phyloP scores from a whole-genome alignment of 345 rosid species.

The Aquilaria yunnanensis region DNA sequence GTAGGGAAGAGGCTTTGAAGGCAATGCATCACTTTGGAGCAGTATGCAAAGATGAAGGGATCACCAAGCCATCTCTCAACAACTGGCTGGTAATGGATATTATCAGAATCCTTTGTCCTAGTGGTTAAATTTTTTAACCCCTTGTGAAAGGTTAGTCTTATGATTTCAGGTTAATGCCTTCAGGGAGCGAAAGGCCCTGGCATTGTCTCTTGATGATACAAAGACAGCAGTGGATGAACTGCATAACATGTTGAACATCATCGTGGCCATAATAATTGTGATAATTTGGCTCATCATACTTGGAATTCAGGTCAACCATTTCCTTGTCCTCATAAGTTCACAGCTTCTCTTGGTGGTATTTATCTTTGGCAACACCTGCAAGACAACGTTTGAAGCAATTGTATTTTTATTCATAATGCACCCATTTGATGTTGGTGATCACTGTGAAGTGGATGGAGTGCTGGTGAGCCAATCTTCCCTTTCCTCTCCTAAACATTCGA shows the following conservation, averaged over 20 bases:
- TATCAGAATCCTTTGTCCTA: neutral
- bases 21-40: slow-evolving; percentile 26
- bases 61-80: slow-evolving; percentile 29
- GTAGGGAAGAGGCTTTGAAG: slow-evolving; percentile 27
- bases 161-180: slow-evolving; percentile 32
- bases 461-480: slow-evolving; percentile 20
- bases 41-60: slow-evolving; percentile 12
- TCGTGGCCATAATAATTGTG: slow-evolving; percentile 24
- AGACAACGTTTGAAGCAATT: slow-evolving; percentile 44
- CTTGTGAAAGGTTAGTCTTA: neutral
- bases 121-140: neutral
- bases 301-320: slow-evolving; percentile 36
- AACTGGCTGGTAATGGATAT: slow-evolving; percentile 33
- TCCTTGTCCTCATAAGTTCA: slow-evolving; percentile 46
- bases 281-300: slow-evolving; percentile 46
- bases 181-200: slow-evolving; percentile 35
- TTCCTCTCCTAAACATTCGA: neutral
- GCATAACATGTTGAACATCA: slow-evolving; percentile 34
- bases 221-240: slow-evolving; percentile 51
- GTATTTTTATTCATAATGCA: slow-evolving; percentile 50
- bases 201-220: slow-evolving; percentile 44
- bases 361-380: slow-evolving; percentile 48
- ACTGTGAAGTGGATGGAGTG: slow-evolving; percentile 43
- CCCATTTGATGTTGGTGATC: slow-evolving; percentile 47
- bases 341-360: slow-evolving; percentile 40